Evolutionary conservation across 2,329 filamentous ascomycete genomes (phyloP), one percentile per base, ranked within the genome.

Genomic region (Pyricularia sp.): DNA sequence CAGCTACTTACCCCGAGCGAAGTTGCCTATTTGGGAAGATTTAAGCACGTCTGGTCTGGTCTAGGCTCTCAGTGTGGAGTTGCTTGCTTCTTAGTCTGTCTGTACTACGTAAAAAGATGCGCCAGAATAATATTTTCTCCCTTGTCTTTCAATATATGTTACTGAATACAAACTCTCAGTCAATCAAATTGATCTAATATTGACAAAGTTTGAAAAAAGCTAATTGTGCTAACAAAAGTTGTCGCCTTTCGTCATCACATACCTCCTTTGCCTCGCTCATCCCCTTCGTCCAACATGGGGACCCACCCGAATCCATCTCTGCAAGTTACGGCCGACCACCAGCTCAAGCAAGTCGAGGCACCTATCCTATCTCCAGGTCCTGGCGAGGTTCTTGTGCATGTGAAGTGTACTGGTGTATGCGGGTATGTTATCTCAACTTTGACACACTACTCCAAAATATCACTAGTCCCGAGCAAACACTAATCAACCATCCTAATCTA

Each of bases 381-480:
- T 7, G 85, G 84, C 20, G 84, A 90, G 71, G 87, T 86, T 1
- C 77, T 89, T 1, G 73, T 90, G 11, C 87, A 90, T 70, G 82
- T 90, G 72, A 88, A 87, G 74, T 82, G 83, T 1, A 89, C 87
- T 3, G 88, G 88, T 63, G 86, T 90, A 55, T 90, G 88, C 77
- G 88, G 88, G 82, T 87, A 77, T 73, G 77, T 70, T 10, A 55
- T 55, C 20, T 55, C 6, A 9, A 55, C 20, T 4, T 55, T 2
- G 17, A 55, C 3, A 28, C 36, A 31, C 17, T 11, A 59, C 3
- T 23, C 14, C 10, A 31, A 30, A 20, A 33, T 61, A 30, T 30
- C 28, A 30, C 28, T 30, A 4, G 28, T 30, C 7, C 28, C n/a
- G n/a, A 42, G 6, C 12, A 42, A 5, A 42, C 12, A 17, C 12